Conservation (phyloP, 2,329 filamentous ascomycete genomes). For the Trichoderma aggressivum region DNA sequence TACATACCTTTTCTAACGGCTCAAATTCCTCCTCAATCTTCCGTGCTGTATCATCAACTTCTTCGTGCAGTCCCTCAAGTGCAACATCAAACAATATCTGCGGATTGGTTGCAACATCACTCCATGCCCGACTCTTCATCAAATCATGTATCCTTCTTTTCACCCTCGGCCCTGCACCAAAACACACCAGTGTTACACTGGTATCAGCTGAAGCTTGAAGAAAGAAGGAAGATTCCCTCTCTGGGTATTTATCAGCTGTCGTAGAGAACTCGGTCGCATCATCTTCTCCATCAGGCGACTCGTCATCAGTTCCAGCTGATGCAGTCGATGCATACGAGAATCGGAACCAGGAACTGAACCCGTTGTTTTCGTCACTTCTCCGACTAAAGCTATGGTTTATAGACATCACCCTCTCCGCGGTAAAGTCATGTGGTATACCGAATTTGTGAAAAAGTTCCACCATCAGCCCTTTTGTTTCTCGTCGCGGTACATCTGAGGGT, state of each 20-base stretch:
- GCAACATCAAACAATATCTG: conserved; percentile 32
- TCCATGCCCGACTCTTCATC: conserved; percentile 25
- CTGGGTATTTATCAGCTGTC: conserved; percentile 26
- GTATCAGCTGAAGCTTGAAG: conserved; percentile 24
- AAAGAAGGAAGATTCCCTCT: conserved; percentile 30
- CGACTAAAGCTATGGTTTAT: conserved; percentile 36
- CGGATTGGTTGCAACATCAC: conserved; percentile 24
- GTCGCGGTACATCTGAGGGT: conserved; percentile 28
- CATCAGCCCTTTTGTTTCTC: conserved; percentile 24
- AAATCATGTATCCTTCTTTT: conserved; percentile 26
- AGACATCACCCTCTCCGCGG: conserved; percentile 29
- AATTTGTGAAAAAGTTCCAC: conserved; percentile 31
- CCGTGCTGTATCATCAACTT: conserved; percentile 30
- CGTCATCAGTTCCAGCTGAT: background rate
- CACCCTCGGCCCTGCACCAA: conserved; percentile 25
- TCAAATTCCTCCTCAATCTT: conserved; percentile 32
- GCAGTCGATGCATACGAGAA: conserved; percentile 23
- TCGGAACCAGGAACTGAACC: conserved; percentile 34
- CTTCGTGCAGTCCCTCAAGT: conserved; percentile 28
- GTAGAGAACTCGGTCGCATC: background rate
- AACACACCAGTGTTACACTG: conserved; percentile 26
- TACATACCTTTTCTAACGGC: conserved; percentile 29
- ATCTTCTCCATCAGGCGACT: background rate
- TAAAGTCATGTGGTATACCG: conserved; percentile 32
- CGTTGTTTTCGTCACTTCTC: conserved; percentile 24